A percentile compares a stretch with the other conserved stretches of the same genome.
Evolutionary conservation across 371 early-diverging fungal species (phyloP).

Genomic region (Racocetra persica): DNA sequence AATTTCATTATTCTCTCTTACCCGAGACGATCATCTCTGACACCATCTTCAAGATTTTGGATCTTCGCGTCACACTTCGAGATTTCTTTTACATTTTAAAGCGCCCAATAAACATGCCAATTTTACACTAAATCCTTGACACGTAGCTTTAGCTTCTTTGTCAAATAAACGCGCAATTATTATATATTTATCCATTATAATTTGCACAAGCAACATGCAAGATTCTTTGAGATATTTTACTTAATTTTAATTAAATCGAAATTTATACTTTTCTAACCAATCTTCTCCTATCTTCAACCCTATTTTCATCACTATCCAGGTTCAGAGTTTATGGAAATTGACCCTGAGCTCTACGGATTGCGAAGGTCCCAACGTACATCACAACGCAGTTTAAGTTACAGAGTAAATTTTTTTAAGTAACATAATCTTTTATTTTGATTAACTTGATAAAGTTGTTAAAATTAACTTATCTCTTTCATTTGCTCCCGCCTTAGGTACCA

Average conservation of each 20-base stretch:
- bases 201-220: neutral
- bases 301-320: neutral
- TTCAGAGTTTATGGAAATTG: slow-evolving; percentile 33
- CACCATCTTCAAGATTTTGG: slow-evolving; percentile 15
- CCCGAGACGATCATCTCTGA: slow-evolving; percentile 14
- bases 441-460: too few relatives aligned
- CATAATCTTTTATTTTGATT: neutral
- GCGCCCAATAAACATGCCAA: neutral
- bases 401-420: slow-evolving; percentile 7
- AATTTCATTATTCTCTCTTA: neutral
- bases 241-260: neutral
- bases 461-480: too few relatives aligned
- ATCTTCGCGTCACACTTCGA: neutral
- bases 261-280: neutral
- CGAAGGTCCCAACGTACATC: slow-evolving; percentile 31
- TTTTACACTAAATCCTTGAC: neutral
- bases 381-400: slow-evolving; percentile 18
- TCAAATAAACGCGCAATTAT: neutral
- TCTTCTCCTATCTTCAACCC: neutral
- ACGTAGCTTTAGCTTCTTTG: neutral
- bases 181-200: slow-evolving; percentile 7
- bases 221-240: neutral
- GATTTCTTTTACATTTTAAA: neutral
- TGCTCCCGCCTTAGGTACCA: slow-evolving; percentile 5
- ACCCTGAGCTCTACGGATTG: slow-evolving; percentile 39